Percentiles rank a stretch among this genome's conserved stretches.
Conservation (phyloP, 163 green algal species). For the Chloroidium sp. region DNA sequence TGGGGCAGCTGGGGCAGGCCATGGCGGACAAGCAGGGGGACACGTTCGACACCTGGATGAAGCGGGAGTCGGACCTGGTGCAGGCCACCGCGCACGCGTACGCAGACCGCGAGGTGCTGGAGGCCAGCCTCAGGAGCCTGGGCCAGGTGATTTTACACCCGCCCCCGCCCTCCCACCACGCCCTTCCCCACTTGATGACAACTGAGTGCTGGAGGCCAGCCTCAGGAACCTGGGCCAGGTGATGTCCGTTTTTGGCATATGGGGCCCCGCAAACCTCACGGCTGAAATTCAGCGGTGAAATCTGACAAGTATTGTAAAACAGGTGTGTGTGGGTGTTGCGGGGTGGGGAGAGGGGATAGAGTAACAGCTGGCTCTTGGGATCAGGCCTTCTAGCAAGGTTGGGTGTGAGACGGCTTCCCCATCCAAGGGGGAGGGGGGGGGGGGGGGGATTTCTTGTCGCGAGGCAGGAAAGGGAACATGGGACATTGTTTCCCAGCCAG, state of each 20-base stretch:
- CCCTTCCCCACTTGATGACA: constrained; percentile 27
- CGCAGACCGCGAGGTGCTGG: constrained; percentile 70
- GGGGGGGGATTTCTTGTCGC: no score
- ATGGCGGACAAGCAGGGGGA: constrained; percentile 31
- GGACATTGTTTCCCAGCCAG: no score
- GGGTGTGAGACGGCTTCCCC: no score
- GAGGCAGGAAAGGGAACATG: no score
- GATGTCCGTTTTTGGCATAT: neutral
- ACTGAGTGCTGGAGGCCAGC: constrained; percentile 64
- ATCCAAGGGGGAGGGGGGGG: no score
- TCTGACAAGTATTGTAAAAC: no score
- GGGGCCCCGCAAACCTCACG: no score
- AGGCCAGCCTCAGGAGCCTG: constrained; percentile 37
- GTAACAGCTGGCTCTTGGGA: no score
- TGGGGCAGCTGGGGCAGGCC: constrained; percentile 42
- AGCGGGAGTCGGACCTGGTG: constrained; percentile 71
- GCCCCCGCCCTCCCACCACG: neutral
- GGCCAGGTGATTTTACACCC: constrained; percentile 2
- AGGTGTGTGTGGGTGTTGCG: no score
- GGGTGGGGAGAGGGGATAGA: no score
- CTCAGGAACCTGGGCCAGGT: constrained; percentile 22
- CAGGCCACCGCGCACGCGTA: constrained; percentile 54
- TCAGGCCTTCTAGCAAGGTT: no score
- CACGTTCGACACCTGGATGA: constrained; percentile 80
- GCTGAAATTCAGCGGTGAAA: no score